Conservation (phyloP, 2,329 filamentous ascomycete species). For the Tolypocladium endophyticum region DNA sequence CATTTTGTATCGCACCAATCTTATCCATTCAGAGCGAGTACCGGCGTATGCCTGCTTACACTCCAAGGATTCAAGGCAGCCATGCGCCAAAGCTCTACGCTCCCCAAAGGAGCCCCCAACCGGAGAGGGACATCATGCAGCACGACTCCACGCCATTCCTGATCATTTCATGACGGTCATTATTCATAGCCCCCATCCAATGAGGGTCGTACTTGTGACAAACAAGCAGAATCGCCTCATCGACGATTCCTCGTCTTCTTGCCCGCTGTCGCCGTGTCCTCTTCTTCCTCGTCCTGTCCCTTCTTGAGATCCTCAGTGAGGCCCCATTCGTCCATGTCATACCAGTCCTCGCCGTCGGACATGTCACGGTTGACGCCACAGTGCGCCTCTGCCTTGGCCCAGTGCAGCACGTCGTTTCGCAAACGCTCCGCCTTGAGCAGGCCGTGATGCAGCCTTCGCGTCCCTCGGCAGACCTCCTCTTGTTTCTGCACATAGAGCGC, state of each 20-base stretch:
- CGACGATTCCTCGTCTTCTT: constrained; percentile 52
- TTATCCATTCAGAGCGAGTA: neutral
- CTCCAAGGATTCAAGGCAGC: neutral
- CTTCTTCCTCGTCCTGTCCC: constrained; percentile 73
- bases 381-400: constrained; percentile 71
- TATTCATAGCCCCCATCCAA: neutral
- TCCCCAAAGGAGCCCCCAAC: neutral
- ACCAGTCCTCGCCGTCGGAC: constrained; percentile 86
- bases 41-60: neutral
- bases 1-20: neutral
- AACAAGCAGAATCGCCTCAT: constrained; percentile 1
- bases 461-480: constrained; percentile 68
- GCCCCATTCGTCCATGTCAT: constrained; percentile 72
- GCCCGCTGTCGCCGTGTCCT: constrained; percentile 50
- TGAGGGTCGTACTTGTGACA: neutral
- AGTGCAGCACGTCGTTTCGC: constrained; percentile 60
- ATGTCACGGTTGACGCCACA: constrained; percentile 56
- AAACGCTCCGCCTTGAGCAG: constrained; percentile 63
- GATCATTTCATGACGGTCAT: neutral
- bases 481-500: constrained; percentile 77
- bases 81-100: neutral
- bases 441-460: constrained; percentile 57
- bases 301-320: constrained; percentile 67
- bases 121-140: neutral
- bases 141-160: neutral